phyloP scores from a whole-genome alignment of 2,329 filamentous ascomycete species.

The Periconia sp. region DNA sequence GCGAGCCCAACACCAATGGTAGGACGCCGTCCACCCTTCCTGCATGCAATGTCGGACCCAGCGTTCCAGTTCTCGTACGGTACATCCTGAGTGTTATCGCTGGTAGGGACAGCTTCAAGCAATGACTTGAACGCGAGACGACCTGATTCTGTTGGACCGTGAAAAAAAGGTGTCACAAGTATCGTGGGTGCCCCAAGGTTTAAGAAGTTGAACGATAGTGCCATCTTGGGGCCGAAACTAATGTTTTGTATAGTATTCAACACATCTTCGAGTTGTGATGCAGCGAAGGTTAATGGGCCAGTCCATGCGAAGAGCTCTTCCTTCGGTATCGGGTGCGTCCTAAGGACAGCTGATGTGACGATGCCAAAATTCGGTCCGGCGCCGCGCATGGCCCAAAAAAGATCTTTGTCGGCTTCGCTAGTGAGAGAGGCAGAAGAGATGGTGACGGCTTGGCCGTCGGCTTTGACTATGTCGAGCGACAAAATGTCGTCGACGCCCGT shows the following conservation, averaged over 20 bases:
- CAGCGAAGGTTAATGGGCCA: constrained; percentile 7
- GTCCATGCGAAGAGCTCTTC: constrained; percentile 8
- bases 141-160: too few species aligned
- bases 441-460: constrained; percentile 44
- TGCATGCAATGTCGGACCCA: constrained; percentile 34
- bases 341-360: constrained; percentile 46
- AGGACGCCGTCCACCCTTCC: neutral
- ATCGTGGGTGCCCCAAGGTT: too few species aligned
- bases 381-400: constrained; percentile 60
- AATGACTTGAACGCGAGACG: too few species aligned
- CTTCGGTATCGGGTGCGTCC: constrained; percentile 25
- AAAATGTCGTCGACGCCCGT: constrained; percentile 57
- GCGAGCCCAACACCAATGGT: constrained; percentile 1
- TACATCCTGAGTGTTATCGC: constrained; percentile 19
- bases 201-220: too few species aligned
- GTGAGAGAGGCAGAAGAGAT: constrained; percentile 33
- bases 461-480: constrained; percentile 55
- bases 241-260: too few species aligned
- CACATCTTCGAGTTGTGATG: too few species aligned
- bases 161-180: too few species aligned
- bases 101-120: too few species aligned
- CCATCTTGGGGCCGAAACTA: too few species aligned
- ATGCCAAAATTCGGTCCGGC: constrained; percentile 63
- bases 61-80: constrained; percentile 41
- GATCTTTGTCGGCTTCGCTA: constrained; percentile 41